Conservation (phyloP, 192 early-diverging fungal genomes). For the Spinellus fusiger region DNA sequence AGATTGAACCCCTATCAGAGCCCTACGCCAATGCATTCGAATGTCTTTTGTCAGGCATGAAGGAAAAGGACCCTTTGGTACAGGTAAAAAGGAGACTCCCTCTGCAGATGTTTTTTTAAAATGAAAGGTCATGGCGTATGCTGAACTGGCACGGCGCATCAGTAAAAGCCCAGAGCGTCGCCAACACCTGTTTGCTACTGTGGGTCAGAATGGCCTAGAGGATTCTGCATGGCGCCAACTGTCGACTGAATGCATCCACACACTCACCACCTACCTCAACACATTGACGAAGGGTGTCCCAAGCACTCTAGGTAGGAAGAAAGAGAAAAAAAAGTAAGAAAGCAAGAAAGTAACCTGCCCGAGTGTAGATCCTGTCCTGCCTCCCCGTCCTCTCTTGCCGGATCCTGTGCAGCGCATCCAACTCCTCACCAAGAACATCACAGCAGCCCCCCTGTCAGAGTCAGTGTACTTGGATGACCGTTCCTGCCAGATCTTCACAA, state of each 20-base stretch:
- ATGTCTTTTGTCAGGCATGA: not conserved
- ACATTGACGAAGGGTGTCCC: too few relatives aligned
- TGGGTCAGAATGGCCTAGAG: not conserved
- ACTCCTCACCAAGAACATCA: not conserved
- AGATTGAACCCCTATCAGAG: not conserved
- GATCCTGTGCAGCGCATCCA: not conserved
- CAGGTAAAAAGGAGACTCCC: not conserved
- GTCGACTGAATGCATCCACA: too few relatives aligned
- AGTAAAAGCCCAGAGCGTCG: not conserved
- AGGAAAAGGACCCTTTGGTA: not conserved
- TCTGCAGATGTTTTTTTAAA: not conserved
- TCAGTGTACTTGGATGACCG: slow-evolving; percentile 4
- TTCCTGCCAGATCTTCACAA: not conserved
- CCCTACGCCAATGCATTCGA: slow-evolving; percentile 4
- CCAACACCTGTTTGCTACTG: not conserved
- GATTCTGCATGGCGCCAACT: not conserved
- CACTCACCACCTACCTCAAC: too few relatives aligned
- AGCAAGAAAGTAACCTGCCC: not conserved
- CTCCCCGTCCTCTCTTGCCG: not conserved
- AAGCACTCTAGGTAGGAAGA: too few relatives aligned
- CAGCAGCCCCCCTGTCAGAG: not conserved
- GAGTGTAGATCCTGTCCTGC: not conserved
- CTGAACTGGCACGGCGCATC: not conserved
- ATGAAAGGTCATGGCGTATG: not conserved
- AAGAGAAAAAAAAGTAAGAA: not conserved